Conservation (phyloP, 2,329 filamentous ascomycete genomes). For the Aspergillus sp. region DNA sequence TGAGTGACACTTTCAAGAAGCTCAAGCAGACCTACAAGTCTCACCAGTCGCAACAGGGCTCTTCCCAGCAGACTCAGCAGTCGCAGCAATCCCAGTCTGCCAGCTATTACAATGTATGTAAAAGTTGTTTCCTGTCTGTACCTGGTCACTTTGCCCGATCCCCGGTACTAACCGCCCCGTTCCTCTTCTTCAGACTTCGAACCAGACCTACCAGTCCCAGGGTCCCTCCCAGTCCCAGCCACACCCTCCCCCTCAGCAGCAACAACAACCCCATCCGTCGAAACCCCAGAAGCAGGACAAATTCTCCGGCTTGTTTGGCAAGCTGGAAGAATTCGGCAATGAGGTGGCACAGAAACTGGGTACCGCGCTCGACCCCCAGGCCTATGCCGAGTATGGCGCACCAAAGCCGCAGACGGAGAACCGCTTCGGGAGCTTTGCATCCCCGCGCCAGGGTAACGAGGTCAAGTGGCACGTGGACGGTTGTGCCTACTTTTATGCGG, state of each 20-base stretch:
- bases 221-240: conserved; percentile 23
- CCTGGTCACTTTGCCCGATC: not conserved
- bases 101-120: not conserved
- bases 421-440: conserved; percentile 67
- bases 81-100: not conserved
- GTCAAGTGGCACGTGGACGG: conserved; percentile 89
- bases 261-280: conserved; percentile 19
- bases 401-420: conserved; percentile 46
- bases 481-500: conserved; percentile 81
- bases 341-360: conserved; percentile 55
- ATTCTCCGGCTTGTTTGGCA: conserved; percentile 55
- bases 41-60: conserved; percentile 24
- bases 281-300: conserved; percentile 38
- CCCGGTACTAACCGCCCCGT: conserved; percentile 1
- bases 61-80: conserved; percentile 4
- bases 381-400: conserved; percentile 47
- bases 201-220: conserved; percentile 6
- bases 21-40: conserved; percentile 44
- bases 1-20: conserved; percentile 56
- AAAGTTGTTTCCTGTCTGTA: not conserved
- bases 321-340: conserved; percentile 55
- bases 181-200: not conserved
- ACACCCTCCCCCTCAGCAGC: conserved; percentile 30
- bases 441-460: conserved; percentile 68
- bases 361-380: conserved; percentile 51